Base-by-base conservation (phyloP, 176 grass and related monocot genomes). In the Rhipidocladum racemiflorum region DNA sequence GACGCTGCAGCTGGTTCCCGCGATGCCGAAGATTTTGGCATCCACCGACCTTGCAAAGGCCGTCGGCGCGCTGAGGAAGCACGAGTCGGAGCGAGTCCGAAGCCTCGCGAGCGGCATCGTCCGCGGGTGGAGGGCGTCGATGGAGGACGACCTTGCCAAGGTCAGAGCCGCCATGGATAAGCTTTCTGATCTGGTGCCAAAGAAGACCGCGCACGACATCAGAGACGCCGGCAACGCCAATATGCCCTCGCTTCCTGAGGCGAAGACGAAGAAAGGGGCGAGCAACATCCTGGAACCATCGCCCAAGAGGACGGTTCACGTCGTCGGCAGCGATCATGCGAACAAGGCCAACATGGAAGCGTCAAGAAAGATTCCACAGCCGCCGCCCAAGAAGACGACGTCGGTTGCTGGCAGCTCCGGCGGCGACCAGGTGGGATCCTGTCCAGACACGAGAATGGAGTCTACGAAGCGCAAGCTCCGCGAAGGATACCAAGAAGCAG, bases 31-130 rank as follows among this genome's bases (percentile, higher is more conserved):
- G 23, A 3, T 8, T 8, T 40, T 36, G 21, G 39, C 29, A 3
- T 36, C 38, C 39, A 70, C 64, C 2, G 39, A 25, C 38, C 27
- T 85, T 14, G 51, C 39, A 4, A n/a, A 9, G 50, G 28, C 39
- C 21, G 20, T 85, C 51, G 13, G 15, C 20, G 27, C 51, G 6
- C 64, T 85, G 28, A 16, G 2, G 51, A 11, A 21, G 18, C 83
- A 85, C 83, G 51, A 69, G 28, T 85, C 74, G 5, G 74, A 25
- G 51, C 39, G 54, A 9, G 27, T 77, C 64, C 74, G 64, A 9
- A 0, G 43, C 39, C 64, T 85, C 51, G 83, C 83, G 14, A 4
- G 39, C 4, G 74, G 44, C 27, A 34, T 76, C 25, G 12, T 77
- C 4, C 4, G 11, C 24, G 18, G 8, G 12, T 76, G 82, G 62